phyloP scores from a whole-genome alignment of 805 yeast genomes.

The Clavispora santaluciae region DNA sequence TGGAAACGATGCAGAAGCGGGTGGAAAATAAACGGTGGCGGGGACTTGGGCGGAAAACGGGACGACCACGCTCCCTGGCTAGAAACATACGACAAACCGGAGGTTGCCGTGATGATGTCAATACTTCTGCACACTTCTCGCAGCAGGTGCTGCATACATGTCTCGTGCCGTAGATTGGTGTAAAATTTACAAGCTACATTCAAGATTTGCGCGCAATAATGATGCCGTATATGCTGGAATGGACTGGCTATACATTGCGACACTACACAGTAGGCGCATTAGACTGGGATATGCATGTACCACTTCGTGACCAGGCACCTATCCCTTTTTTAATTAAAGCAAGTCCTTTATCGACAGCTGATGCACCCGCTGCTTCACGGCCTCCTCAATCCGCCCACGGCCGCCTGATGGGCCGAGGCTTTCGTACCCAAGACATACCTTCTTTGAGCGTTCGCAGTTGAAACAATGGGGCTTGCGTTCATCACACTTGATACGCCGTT shows the following conservation, averaged over 20 bases:
- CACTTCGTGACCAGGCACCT: too few relatives aligned
- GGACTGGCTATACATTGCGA: background rate
- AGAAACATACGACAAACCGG: background rate
- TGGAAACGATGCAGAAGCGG: too few relatives aligned
- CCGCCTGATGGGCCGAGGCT: conserved; percentile 1
- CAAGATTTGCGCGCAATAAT: background rate
- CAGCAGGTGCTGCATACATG: too few relatives aligned
- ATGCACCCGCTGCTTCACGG: background rate
- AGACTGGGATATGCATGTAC: too few relatives aligned
- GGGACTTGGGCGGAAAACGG: too few relatives aligned
- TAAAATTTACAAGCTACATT: too few relatives aligned
- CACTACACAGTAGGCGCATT: background rate
- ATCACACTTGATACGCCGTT: conserved; percentile 70
- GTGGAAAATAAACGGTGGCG: too few relatives aligned
- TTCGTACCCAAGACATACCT: conserved; percentile 67
- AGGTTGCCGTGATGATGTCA: background rate
- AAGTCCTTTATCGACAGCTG: conserved; percentile 10
- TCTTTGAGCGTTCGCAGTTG: conserved; percentile 62
- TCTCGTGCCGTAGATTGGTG: too few relatives aligned
- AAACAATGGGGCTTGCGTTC: conserved; percentile 66
- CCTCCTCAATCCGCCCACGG: conserved; percentile 3
- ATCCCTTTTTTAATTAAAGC: too few relatives aligned
- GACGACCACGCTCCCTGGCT: too few relatives aligned
- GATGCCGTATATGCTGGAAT: background rate
- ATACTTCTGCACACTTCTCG: background rate